phyloP scores from a whole-genome alignment of 2,329 filamentous ascomycete genomes.

The Colletotrichum brevisporum region DNA sequence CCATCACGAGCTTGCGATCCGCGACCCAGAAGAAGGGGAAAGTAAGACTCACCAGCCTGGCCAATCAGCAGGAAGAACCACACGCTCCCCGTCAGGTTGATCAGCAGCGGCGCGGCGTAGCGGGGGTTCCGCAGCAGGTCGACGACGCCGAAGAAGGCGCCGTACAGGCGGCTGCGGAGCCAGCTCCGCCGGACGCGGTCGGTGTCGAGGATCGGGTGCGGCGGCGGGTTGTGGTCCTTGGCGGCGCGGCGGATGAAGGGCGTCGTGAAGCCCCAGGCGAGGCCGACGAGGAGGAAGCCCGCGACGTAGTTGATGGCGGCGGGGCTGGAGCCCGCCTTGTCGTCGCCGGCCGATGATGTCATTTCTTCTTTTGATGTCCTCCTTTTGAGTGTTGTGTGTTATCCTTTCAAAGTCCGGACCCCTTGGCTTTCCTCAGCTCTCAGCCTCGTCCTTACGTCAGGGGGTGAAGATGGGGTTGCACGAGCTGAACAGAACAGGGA shows the following conservation, averaged over 20 bases:
- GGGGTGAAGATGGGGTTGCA: background rate
- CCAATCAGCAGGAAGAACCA: slow-evolving; percentile 98
- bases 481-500: slow-evolving; percentile 5
- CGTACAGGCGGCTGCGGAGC: slow-evolving; percentile 73
- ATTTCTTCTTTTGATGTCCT: slow-evolving; percentile 8
- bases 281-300: slow-evolving; percentile 90
- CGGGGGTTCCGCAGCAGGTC: slow-evolving; percentile 85
- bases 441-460: background rate
- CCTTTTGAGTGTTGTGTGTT: no score
- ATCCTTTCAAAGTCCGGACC: no score
- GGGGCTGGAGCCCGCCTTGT: slow-evolving; percentile 51
- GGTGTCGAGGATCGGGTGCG: slow-evolving; percentile 68
- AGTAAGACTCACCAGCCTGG: slow-evolving; percentile 79
- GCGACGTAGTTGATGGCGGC: slow-evolving; percentile 84
- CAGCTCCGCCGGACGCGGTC: slow-evolving; percentile 69
- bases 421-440: slow-evolving; percentile 12
- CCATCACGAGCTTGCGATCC: no score
- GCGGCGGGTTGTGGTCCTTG: slow-evolving; percentile 76
- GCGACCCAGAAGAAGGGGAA: no score
- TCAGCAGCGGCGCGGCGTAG: slow-evolving; percentile 86
- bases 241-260: slow-evolving; percentile 93
- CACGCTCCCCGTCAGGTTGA: slow-evolving; percentile 93
- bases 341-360: slow-evolving; percentile 26
- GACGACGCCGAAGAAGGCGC: slow-evolving; percentile 79
- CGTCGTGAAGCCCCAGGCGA: slow-evolving; percentile 94